These are phyloP conservation scores for Tillandsia leiboldiana DNA, from an alignment of 176 grass and related monocot species.

Conservation along the genomic window DNA sequence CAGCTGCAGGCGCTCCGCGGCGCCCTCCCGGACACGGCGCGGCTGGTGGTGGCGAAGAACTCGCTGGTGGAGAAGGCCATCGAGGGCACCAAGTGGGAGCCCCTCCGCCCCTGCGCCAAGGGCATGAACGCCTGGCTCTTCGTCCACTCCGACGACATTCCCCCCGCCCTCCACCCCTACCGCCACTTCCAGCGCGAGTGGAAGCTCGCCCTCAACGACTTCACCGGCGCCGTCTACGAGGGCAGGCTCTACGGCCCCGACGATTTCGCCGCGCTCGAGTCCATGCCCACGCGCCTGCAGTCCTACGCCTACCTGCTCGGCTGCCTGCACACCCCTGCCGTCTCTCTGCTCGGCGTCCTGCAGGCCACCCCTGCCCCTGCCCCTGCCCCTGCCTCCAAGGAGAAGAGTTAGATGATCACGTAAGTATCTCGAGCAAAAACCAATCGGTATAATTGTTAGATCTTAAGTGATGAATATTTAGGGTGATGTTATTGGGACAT, in stretches of 20 bases:
- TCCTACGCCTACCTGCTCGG: slow-evolving; percentile 75
- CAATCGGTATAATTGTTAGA: neutral
- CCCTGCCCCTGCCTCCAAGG: slow-evolving; percentile 57
- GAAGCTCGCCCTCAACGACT: slow-evolving; percentile 85
- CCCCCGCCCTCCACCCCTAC: slow-evolving; percentile 68
- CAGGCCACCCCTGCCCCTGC: slow-evolving; percentile 57
- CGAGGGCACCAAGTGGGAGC: slow-evolving; percentile 70
- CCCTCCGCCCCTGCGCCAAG: slow-evolving; percentile 75
- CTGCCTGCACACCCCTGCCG: slow-evolving; percentile 54
- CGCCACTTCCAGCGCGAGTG: slow-evolving; percentile 65
- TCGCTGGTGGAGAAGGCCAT: slow-evolving; percentile 86
- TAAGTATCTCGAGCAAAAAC: slow-evolving; percentile 46
- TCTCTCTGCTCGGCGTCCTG: slow-evolving; percentile 53
- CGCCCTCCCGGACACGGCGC: slow-evolving; percentile 53
- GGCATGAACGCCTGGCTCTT: slow-evolving; percentile 99
- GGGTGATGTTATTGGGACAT: no score
- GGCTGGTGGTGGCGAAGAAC: slow-evolving; percentile 78
- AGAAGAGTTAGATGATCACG: slow-evolving; percentile 9
- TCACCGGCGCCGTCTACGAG: slow-evolving; percentile 83
- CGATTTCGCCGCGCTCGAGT: slow-evolving; percentile 86
- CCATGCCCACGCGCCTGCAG: slow-evolving; percentile 83
- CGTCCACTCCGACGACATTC: slow-evolving; percentile 88
- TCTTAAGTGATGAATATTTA: no score
- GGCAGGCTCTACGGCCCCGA: slow-evolving; percentile 72
- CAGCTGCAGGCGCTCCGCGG: slow-evolving; percentile 77